Percentiles rank a stretch among this genome's conserved stretches.
These are phyloP conservation scores for Naganishia kalamii DNA, from an alignment of 768 basidiomycete species.

Conservation along the genomic window DNA sequence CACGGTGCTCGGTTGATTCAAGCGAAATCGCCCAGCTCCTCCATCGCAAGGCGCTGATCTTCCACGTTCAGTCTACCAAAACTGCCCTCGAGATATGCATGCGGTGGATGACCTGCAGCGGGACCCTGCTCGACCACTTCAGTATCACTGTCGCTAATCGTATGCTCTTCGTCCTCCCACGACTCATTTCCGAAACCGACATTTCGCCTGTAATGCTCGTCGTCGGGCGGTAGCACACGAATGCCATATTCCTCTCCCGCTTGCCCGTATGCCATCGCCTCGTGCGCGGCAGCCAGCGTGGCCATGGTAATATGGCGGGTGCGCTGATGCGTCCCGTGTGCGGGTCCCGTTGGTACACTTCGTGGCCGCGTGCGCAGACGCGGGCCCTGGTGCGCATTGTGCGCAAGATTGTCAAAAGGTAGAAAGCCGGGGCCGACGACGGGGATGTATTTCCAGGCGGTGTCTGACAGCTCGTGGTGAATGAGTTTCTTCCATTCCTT, in stretches of 20 bases:
- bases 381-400: not conserved
- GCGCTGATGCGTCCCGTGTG: not conserved
- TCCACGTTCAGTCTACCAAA: constrained; percentile 5
- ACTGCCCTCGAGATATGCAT: constrained; percentile 3
- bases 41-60: not conserved
- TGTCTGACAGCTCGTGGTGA: constrained; percentile 1
- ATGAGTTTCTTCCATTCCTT: constrained; percentile 7
- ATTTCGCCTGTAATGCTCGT: not conserved
- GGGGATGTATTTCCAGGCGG: constrained; percentile 14
- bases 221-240: not conserved
- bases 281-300: not conserved
- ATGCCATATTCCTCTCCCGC: constrained; percentile 8
- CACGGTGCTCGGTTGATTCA: not conserved
- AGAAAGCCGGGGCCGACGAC: constrained; percentile 2
- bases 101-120: not conserved
- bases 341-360: not conserved
- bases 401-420: not conserved
- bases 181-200: not conserved
- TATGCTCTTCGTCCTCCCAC: not conserved
- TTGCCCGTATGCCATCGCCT: constrained; percentile 5
- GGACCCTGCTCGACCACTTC: not conserved
- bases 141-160: constrained; percentile 1
- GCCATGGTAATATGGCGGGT: not conserved
- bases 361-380: not conserved
- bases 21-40: not conserved